Evolutionary conservation across 176 grass and related monocot species (phyloP).

Genomic region (Hordeum marinum): DNA sequence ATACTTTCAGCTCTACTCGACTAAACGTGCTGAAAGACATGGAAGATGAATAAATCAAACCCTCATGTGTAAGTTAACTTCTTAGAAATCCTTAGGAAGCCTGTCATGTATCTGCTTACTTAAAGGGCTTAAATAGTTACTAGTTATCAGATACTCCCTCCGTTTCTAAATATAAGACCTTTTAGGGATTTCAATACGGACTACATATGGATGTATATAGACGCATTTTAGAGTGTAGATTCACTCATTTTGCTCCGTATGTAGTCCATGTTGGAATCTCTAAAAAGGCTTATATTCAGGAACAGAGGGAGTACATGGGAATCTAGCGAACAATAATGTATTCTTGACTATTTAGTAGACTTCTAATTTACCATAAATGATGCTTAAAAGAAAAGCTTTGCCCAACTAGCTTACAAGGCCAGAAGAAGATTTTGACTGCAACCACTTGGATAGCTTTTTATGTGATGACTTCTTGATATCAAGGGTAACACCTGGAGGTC

Average conservation of each 20-base stretch:
- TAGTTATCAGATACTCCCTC: neutral
- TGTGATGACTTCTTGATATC: constrained; percentile 95
- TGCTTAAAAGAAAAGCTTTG: neutral
- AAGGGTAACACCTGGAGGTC: constrained; percentile 77
- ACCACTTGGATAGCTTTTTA: constrained; percentile 92
- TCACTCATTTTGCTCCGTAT: too few relatives aligned
- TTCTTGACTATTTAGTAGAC: neutral
- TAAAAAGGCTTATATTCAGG: too few relatives aligned
- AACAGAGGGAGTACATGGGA: neutral
- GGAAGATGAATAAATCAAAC: neutral
- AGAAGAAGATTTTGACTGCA: constrained; percentile 81
- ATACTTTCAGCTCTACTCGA: neutral
- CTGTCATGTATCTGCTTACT: neutral
- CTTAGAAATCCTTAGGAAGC: neutral
- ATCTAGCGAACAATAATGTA: neutral
- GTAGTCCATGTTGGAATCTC: too few relatives aligned
- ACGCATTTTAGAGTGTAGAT: too few relatives aligned
- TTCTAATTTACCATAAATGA: constrained; percentile 1
- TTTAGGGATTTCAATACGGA: too few relatives aligned
- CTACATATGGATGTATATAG: too few relatives aligned
- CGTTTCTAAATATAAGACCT: too few relatives aligned
- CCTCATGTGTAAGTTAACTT: neutral
- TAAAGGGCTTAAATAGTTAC: neutral
- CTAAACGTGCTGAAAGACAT: neutral
- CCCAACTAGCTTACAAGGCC: constrained; percentile 56